phyloP scores from a whole-genome alignment of 495 filamentous ascomycete species.

The Penicillium desertorum region DNA sequence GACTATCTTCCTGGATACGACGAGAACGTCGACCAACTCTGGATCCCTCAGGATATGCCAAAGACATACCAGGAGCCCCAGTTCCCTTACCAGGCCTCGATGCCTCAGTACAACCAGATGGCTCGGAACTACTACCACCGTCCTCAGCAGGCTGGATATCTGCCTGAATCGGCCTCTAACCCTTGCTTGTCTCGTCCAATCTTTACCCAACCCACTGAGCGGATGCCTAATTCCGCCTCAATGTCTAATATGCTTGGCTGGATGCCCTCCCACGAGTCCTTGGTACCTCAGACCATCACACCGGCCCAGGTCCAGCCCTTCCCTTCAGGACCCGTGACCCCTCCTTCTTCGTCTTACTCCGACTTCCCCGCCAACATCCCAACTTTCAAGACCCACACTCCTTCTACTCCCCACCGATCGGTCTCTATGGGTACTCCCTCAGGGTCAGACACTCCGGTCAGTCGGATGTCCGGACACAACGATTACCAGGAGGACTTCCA shows the following conservation, averaged over 20 bases:
- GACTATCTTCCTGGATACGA: constrained; percentile 47
- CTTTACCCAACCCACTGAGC: constrained; percentile 41
- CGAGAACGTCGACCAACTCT: constrained; percentile 47
- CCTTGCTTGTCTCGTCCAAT: constrained; percentile 47
- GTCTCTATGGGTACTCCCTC: constrained; percentile 42
- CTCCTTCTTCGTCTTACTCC: constrained; percentile 42
- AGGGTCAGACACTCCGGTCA: constrained; percentile 42
- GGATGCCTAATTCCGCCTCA: constrained; percentile 43
- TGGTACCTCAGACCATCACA: constrained; percentile 44
- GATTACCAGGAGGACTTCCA: constrained; percentile 44
- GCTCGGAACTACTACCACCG: constrained; percentile 41
- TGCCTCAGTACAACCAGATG: constrained; percentile 43
- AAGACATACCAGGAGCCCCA: constrained; percentile 40
- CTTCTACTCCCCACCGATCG: constrained; percentile 44
- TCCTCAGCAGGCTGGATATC: constrained; percentile 35
- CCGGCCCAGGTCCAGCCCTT: constrained; percentile 34
- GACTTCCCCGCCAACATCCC: constrained; percentile 42
- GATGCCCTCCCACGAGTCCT: constrained; percentile 41
- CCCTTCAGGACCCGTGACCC: constrained; percentile 38
- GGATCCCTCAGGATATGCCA: constrained; percentile 41
- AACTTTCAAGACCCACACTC: constrained; percentile 42
- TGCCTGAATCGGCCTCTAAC: constrained; percentile 46
- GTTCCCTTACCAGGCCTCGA: constrained; percentile 39
- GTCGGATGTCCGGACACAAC: constrained; percentile 38
- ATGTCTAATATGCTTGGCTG: constrained; percentile 46